phyloP scores from a whole-genome alignment of 192 early-diverging fungal genomes.

The Mortierella hygrophila region DNA sequence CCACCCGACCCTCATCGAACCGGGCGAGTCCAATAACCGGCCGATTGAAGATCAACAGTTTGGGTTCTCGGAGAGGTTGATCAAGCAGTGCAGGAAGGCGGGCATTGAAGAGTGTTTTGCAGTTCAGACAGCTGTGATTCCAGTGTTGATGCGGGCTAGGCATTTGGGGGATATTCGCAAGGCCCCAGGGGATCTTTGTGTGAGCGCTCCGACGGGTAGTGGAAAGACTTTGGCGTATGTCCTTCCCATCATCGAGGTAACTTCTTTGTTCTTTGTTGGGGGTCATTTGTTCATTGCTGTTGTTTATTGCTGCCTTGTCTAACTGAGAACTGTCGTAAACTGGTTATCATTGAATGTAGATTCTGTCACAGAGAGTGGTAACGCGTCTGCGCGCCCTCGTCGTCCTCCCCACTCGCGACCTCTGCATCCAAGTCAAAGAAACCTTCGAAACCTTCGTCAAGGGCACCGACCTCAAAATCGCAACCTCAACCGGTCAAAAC shows the following conservation, averaged over 20 bases:
- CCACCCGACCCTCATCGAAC: slow-evolving; percentile 80
- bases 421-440: slow-evolving; percentile 90
- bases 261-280: not conserved
- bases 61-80: slow-evolving; percentile 75
- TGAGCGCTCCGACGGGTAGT: slow-evolving; percentile 95
- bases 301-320: not conserved
- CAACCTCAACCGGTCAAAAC: slow-evolving; percentile 80
- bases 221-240: slow-evolving; percentile 98
- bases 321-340: not conserved
- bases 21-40: slow-evolving; percentile 60
- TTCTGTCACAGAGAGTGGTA: slow-evolving; percentile 79
- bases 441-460: slow-evolving; percentile 82
- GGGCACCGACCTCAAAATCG: slow-evolving; percentile 85
- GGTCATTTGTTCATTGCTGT: not conserved
- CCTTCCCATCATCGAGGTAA: slow-evolving; percentile 88
- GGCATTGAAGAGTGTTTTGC: slow-evolving; percentile 86
- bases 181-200: slow-evolving; percentile 89
- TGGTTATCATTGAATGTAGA: slow-evolving; percentile 38
- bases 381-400: slow-evolving; percentile 89
- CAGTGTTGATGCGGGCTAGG: slow-evolving; percentile 78
- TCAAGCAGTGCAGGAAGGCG: slow-evolving; percentile 69
- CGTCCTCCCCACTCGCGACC: slow-evolving; percentile 93
- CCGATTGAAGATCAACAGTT: slow-evolving; percentile 62
- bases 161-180: slow-evolving; percentile 75
- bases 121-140: slow-evolving; percentile 90